These are phyloP conservation scores for Geotrichum reessii DNA, from an alignment of 1,139 yeast genomes.

Conservation along the genomic window DNA sequence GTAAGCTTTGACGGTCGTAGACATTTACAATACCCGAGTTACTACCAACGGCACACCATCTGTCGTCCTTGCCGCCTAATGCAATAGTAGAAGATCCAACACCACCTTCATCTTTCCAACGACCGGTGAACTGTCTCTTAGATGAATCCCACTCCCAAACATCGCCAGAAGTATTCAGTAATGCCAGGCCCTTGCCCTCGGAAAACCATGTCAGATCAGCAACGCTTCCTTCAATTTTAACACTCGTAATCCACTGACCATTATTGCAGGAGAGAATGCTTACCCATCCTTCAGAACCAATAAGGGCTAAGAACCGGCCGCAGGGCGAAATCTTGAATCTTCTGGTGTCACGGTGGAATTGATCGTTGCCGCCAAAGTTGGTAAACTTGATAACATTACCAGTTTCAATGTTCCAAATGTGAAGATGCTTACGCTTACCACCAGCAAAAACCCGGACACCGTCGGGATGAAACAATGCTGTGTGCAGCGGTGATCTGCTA, in stretches of 20 bases:
- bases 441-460: constrained; percentile 67
- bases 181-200: constrained; percentile 49
- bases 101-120: constrained; percentile 88
- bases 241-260: constrained; percentile 82
- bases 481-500: constrained; percentile 71
- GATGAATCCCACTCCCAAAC: constrained; percentile 78
- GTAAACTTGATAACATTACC: constrained; percentile 80
- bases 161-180: constrained; percentile 76
- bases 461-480: constrained; percentile 58
- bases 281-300: constrained; percentile 88
- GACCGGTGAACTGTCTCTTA: constrained; percentile 46
- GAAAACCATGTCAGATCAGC: constrained; percentile 67
- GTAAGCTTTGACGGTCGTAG: constrained; percentile 53
- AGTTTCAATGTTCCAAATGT: constrained; percentile 76
- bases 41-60: constrained; percentile 87
- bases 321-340: constrained; percentile 64
- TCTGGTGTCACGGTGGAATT: constrained; percentile 82
- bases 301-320: constrained; percentile 68
- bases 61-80: constrained; percentile 68
- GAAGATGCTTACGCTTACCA: constrained; percentile 89
- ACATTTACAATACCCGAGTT: constrained; percentile 85
- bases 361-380: constrained; percentile 87
- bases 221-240: constrained; percentile 80
- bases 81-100: constrained; percentile 74
- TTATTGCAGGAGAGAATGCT: constrained; percentile 68